Evolutionary conservation across 129 eudicot genomes (phyloP), one percentile per base, ranked within the genome.

Genomic region (Tagetes erecta): DNA sequence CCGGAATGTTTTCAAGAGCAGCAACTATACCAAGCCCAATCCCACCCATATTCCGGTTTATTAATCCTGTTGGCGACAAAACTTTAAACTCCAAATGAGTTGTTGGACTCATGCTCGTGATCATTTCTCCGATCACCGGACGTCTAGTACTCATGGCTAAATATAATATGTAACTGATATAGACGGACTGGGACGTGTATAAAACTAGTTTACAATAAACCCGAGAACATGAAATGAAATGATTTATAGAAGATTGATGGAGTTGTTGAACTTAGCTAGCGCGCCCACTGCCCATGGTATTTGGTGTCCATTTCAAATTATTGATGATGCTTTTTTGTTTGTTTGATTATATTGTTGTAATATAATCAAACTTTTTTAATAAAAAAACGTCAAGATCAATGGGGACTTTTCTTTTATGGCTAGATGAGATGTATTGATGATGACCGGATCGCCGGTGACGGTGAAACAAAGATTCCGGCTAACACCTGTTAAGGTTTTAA

Each of bases 1-100:
- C 88, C 76, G 75, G 84, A 53, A 76, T 65, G 65, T 79, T 71
- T 6, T 87, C 98, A 0, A 92, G 91, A 36, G 92, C 96, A 2
- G 92, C 92, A 3, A 88, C 87, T 45, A 91, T 91, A 38, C 92
- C 97, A 7, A 91, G 82, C 36, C 97, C 97, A 50, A 86, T 81
- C 3, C 87, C 90, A 68, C 84, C 88, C 11, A 80, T 66, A 73
- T 89, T 89, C 20, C 77, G 77, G 42, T 39, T 76, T 8, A 72
- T 87, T 31, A 87, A 7, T 0, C 85, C 84, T 45, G 84, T 83
- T 0, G 97, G 95, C 2, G 92, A 86, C 31, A 76, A 81, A 62
- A 79, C 80, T 81, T 77, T 83, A 75, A 64, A 74, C 40, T 90
- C 87, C 34, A 80, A 64, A 3, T 87, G 87, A 67, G 80, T 79